These are phyloP conservation scores for Sequoia sempervirens DNA, from an alignment of 75 land plant genomes.

Conservation along the genomic window DNA sequence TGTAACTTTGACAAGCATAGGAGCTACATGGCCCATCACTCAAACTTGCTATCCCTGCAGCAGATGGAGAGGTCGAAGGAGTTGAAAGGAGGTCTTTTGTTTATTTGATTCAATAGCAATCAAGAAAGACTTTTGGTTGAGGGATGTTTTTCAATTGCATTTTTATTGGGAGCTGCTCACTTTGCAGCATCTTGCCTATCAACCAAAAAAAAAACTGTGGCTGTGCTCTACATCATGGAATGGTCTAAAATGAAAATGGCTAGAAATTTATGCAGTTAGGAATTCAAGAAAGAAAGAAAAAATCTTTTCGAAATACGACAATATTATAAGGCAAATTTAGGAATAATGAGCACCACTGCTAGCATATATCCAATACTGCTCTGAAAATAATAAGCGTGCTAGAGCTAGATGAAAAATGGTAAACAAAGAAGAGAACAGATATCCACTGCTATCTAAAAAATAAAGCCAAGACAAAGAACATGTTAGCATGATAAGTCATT, in stretches of 20 bases:
- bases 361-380: background rate
- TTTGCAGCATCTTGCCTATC: no score
- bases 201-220: background rate
- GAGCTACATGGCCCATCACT: no score
- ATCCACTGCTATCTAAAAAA: background rate
- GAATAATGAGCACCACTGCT: background rate
- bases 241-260: background rate
- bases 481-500: background rate
- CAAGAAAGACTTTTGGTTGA: no score
- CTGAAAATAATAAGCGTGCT: background rate
- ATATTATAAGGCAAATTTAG: background rate
- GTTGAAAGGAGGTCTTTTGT: no score
- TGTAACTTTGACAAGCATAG: no score
- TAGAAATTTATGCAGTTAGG: background rate
- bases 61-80: no score
- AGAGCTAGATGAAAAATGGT: background rate
- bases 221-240: background rate
- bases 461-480: background rate
- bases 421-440: constrained; percentile 9
- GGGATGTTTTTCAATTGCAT: no score
- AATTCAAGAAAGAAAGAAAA: background rate
- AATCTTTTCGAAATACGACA: background rate
- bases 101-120: no score
- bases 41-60: no score
- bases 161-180: no score